Conservation (phyloP, 1,284 basidiomycete species). For the Sporisorium graminicola region DNA sequence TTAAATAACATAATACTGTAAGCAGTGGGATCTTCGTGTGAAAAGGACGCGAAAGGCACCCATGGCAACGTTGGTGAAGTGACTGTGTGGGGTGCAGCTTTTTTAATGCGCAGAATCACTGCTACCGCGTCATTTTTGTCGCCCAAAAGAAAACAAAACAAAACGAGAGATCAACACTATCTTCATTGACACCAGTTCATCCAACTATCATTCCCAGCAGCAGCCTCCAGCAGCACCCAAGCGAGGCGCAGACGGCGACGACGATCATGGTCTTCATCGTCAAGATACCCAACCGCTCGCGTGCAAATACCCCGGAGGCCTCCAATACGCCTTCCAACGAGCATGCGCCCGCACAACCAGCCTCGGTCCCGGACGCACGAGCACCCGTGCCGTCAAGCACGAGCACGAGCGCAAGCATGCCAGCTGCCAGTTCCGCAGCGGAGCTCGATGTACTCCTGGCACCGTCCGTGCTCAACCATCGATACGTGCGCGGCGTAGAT, state of each 20-base stretch:
- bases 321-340: conserved; percentile 26
- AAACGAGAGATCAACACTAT: conserved; percentile 11
- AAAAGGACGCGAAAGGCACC: too few species aligned
- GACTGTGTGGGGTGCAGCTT: neutral
- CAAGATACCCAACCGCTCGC: conserved; percentile 58
- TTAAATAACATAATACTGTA: too few species aligned
- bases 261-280: conserved; percentile 62
- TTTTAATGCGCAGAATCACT: neutral
- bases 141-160: neutral
- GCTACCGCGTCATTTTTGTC: conserved; percentile 1
- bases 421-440: neutral
- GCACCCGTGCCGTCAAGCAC: neutral
- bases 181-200: neutral
- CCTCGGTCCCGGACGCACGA: neutral
- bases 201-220: neutral
- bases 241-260: neutral
- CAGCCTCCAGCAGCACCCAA: too few species aligned
- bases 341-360: neutral
- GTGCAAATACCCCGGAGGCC: conserved; percentile 45
- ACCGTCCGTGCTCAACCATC: conserved; percentile 62
- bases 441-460: conserved; percentile 62
- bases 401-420: neutral
- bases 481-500: conserved; percentile 65
- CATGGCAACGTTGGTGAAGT: too few species aligned
- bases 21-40: too few species aligned